Evolutionary conservation across 768 basidiomycete species (phyloP).

Genomic region (Phaeotremella fagi): DNA sequence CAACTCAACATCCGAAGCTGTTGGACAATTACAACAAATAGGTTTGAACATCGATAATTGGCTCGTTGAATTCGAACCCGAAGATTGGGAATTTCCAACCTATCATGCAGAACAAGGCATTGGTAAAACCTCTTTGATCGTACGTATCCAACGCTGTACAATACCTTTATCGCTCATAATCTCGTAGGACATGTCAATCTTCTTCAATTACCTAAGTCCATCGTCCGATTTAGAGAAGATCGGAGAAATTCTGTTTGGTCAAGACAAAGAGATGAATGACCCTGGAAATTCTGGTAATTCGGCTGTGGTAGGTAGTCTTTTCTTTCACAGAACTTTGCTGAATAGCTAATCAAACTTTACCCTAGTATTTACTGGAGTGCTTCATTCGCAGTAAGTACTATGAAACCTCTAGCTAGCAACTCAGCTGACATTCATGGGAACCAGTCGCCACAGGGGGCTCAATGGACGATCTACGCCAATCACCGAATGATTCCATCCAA

Average conservation of each 20-base stretch:
- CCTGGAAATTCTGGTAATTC: constrained; percentile 43
- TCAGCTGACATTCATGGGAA: too few species aligned
- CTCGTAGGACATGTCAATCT: constrained; percentile 34
- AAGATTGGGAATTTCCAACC: constrained; percentile 27
- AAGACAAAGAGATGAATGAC: constrained; percentile 11
- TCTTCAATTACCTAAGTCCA: constrained; percentile 33
- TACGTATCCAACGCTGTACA: constrained; percentile 9
- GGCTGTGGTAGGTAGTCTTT: constrained; percentile 29
- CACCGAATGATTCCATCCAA: too few species aligned
- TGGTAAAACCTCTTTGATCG: constrained; percentile 32
- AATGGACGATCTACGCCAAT: constrained; percentile 27
- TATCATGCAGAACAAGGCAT: constrained; percentile 27
- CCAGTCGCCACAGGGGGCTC: constrained; percentile 23
- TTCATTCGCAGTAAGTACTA: constrained; percentile 34
- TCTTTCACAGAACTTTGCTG: not conserved
- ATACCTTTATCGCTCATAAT: not conserved
- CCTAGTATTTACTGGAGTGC: constrained; percentile 31
- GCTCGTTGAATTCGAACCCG: constrained; percentile 19
- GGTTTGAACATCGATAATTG: constrained; percentile 20
- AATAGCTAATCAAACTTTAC: not conserved
- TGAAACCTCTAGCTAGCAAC: too few species aligned
- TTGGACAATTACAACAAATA: constrained; percentile 25
- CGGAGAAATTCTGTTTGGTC: constrained; percentile 23
- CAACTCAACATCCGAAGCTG: too few species aligned
- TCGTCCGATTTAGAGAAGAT: constrained; percentile 18